phyloP scores from a whole-genome alignment of 306 rosid genomes.

The Trifolium subterraneum region DNA sequence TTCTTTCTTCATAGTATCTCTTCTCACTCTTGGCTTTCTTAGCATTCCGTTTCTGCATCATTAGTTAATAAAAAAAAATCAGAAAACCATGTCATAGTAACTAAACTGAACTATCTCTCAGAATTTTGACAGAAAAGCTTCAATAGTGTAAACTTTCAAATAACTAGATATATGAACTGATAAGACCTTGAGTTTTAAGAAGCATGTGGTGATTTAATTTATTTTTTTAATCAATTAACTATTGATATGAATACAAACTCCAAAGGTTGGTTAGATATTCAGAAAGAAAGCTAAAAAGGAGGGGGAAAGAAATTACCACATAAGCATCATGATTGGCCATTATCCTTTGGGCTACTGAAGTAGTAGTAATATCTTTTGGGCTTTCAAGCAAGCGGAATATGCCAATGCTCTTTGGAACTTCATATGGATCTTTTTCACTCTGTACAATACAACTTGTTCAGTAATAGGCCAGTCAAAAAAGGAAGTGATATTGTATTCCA shows the following conservation, averaged over 20 bases:
- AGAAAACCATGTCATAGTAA: conserved; percentile 15
- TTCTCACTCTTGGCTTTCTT: conserved; percentile 78
- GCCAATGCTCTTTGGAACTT: conserved; percentile 82
- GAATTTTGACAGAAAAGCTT: conserved; percentile 10
- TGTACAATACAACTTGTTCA: conserved; percentile 48
- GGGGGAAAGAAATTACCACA: conserved; percentile 51
- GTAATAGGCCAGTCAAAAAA: conserved; percentile 8
- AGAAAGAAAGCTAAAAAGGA: background rate
- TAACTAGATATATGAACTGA: background rate
- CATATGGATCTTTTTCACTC: conserved; percentile 76
- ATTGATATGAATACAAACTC: background rate
- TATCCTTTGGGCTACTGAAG: conserved; percentile 86
- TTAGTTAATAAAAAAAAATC: conserved; percentile 4
- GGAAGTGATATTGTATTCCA: conserved; percentile 22
- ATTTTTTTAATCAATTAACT: background rate
- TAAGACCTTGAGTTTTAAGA: background rate
- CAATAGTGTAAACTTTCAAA: conserved; percentile 4
- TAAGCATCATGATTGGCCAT: conserved; percentile 95
- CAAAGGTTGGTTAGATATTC: background rate
- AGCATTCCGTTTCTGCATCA: conserved; percentile 89
- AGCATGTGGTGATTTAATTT: background rate
- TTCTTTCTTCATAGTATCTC: conserved; percentile 85
- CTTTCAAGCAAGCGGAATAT: conserved; percentile 84
- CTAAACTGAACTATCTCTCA: background rate
- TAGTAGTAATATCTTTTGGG: conserved; percentile 80